Evolutionary conservation across 2,329 filamentous ascomycete genomes (phyloP), one percentile per base, ranked within the genome.

Genomic region (Diaporthe sp.): DNA sequence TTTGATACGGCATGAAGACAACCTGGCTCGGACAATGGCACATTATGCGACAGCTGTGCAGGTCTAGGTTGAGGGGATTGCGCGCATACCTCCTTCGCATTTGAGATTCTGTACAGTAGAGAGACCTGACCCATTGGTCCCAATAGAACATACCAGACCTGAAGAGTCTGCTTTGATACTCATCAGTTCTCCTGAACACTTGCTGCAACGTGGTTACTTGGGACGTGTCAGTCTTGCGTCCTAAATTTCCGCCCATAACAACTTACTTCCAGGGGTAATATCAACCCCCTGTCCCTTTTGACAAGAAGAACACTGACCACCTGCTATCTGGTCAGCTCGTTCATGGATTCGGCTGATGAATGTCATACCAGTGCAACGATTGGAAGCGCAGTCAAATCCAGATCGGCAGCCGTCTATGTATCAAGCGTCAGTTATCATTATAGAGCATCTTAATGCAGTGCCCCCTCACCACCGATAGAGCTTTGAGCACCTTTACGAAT

Each of bases 21-120:
- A 12, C 61, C 34, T 53, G 47, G 65, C n/a, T 25, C 5, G 31
- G 47, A 51, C 1, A 37, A 25, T 25, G 15, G 31, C 47, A 53
- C 47, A 39, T 39, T 1, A 42, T 28, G n/a, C 34, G 47, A 53
- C 28, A 53, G 31, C 34, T 47, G 7, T 39, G 22, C 25, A n/a
- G 31, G 8, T 6, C 20, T 51, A 15, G 22, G 20, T 25, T 68
- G 15, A 28, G 13, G 44, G 13, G 2, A 20, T 25, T 17, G 47
- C 22, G 22, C 22, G 8, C 47, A 68, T 37, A 2, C 37, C 28
- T 65, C 15, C 25, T 47, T 9, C 2, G 10, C 47, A 55, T 15
- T 28, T 39, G 37, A 68, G n/a, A 70, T 55, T 55, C 34, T 37
- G 49, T 53, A 70, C 15, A 28, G 28, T 34, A 65, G 49, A 15